Percentiles rank a stretch among this genome's conserved stretches.
These are phyloP conservation scores for Dactylellina parvicollis DNA, from an alignment of 2,329 filamentous ascomycete species.

Conservation along the genomic window DNA sequence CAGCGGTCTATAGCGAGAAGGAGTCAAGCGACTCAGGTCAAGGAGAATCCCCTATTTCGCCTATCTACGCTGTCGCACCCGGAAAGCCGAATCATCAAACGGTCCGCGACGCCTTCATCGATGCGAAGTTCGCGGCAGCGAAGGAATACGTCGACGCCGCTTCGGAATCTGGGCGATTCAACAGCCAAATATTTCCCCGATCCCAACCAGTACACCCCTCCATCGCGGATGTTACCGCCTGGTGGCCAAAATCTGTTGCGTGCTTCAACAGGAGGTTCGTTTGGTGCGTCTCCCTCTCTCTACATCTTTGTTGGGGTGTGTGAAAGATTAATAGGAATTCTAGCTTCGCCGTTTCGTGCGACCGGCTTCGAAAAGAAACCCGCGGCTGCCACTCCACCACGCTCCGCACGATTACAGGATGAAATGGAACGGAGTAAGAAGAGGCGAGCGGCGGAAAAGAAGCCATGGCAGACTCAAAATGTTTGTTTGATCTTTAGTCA, in stretches of 20 bases:
- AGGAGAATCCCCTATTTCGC: neutral
- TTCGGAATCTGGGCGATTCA: conserved; percentile 10
- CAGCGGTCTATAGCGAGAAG: conserved; percentile 27
- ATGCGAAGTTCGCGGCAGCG: conserved; percentile 24
- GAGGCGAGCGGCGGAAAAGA: neutral
- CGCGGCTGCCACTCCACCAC: neutral
- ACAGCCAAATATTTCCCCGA: conserved; percentile 1
- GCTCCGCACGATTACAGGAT: conserved; percentile 24
- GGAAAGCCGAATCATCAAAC: conserved; percentile 19
- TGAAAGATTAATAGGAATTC: neutral
- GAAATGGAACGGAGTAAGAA: conserved; percentile 5
- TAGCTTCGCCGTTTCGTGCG: conserved; percentile 32
- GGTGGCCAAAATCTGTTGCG: neutral
- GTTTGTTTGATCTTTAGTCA: conserved; percentile 11
- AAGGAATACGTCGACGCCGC: conserved; percentile 8
- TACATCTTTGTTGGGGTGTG: neutral
- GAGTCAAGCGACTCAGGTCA: conserved; percentile 3
- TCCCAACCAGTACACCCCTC: conserved; percentile 36
- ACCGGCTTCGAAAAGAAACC: neutral
- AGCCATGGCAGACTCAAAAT: conserved; percentile 36
- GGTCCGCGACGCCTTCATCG: conserved; percentile 43
- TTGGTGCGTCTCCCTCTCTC: neutral
- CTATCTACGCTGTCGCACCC: neutral
- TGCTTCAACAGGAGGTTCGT: conserved; percentile 16
- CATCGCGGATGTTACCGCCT: conserved; percentile 3